These are phyloP conservation scores for Lactarius sp. DNA, from an alignment of 768 basidiomycete species.

Conservation along the genomic window DNA sequence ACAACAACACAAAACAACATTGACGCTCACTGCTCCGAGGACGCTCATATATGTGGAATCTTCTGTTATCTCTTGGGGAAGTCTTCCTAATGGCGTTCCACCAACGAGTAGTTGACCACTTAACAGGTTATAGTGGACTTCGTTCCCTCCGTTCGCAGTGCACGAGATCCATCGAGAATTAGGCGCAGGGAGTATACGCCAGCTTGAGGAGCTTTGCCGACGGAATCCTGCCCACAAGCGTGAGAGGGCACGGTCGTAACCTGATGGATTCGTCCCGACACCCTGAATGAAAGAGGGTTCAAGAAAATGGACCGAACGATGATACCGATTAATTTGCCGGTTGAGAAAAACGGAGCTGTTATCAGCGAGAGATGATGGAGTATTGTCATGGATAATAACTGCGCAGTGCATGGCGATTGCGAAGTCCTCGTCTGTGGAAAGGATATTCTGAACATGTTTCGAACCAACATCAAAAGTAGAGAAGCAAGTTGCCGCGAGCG, in stretches of 20 bases:
- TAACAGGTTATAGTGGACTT: too few species aligned
- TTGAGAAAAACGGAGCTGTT: not conserved
- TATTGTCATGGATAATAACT: conserved; percentile 14
- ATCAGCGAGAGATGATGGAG: not conserved
- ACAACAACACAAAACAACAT: too few species aligned
- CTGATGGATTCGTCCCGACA: not conserved
- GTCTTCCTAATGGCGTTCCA: conserved; percentile 34
- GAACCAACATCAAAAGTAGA: too few species aligned
- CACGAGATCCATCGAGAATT: too few species aligned
- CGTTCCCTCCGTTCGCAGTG: too few species aligned
- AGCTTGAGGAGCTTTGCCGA: not conserved
- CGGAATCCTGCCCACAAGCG: not conserved
- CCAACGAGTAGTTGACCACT: conserved; percentile 38
- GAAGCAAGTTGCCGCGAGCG: too few species aligned
- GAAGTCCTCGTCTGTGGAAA: too few species aligned
- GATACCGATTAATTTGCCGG: conserved; percentile 7
- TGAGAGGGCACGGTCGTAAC: not conserved
- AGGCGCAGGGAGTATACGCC: too few species aligned
- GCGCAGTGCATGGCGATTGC: conserved; percentile 15
- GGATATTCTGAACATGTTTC: too few species aligned
- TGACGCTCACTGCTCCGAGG: conserved; percentile 32
- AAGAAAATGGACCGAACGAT: conserved; percentile 1
- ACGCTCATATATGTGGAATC: conserved; percentile 36
- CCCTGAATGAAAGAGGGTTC: conserved; percentile 1
- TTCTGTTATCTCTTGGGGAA: conserved; percentile 25